Conservation (phyloP, 176 grass and related monocot genomes). For the Elaeis guineensis region DNA sequence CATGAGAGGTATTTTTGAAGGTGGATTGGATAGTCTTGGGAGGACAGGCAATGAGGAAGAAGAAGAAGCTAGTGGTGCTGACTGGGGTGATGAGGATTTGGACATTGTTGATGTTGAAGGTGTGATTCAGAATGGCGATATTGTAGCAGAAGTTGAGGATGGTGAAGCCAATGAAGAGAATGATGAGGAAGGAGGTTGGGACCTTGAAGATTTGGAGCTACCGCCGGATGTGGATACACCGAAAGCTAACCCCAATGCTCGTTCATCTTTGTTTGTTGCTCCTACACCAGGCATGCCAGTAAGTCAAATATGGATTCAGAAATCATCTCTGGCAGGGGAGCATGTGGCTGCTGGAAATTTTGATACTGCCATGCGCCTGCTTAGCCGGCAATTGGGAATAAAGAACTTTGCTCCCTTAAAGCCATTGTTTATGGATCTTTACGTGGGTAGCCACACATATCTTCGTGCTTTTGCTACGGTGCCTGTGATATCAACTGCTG, state of each 20-base stretch:
- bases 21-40: slow-evolving; percentile 65
- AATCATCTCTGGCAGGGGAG: slow-evolving; percentile 93
- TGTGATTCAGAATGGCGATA: slow-evolving; percentile 52
- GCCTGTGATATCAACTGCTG: slow-evolving; percentile 62
- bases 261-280: slow-evolving; percentile 51
- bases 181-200: slow-evolving; percentile 81
- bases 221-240: slow-evolving; percentile 72
- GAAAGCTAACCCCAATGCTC: slow-evolving; percentile 31
- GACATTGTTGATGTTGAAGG: slow-evolving; percentile 71
- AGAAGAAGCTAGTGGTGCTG: slow-evolving; percentile 67
- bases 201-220: slow-evolving; percentile 91
- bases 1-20: slow-evolving; percentile 88
- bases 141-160: slow-evolving; percentile 47
- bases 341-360: slow-evolving; percentile 89
- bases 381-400: slow-evolving; percentile 86
- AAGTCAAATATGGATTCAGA: slow-evolving; percentile 91
- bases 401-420: slow-evolving; percentile 85
- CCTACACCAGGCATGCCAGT: slow-evolving; percentile 88
- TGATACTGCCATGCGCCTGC: slow-evolving; percentile 82
- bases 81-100: slow-evolving; percentile 92
- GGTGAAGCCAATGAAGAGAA: slow-evolving; percentile 58
- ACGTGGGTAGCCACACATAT: slow-evolving; percentile 73
- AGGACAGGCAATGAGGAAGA: slow-evolving; percentile 60
- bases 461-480: slow-evolving; percentile 48
- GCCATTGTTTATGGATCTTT: slow-evolving; percentile 66